Base-by-base conservation (phyloP, 805 yeast genomes). In the Torulaspora maleeae region DNA sequence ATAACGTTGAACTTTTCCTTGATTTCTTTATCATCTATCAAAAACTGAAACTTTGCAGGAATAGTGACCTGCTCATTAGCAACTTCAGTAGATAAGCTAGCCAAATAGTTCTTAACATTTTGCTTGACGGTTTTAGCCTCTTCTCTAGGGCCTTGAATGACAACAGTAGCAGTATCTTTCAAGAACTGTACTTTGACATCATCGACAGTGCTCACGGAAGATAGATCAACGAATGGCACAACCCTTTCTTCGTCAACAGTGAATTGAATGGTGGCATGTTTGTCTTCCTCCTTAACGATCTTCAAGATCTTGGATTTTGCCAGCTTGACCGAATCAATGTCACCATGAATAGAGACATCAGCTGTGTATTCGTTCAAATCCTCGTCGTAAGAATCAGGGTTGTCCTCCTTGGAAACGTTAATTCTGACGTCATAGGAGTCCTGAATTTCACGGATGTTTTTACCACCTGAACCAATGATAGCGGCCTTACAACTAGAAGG, bases 391-490 rank as follows among this genome's bases (percentile, higher is more conserved):
- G 73, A 68, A 36, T 64, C 66, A 22, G 66, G 65, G 24, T 61
- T 61, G 13, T 53, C 53, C 25, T 58, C 61, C 48, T 57, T 59
- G n/a, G 61, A 59, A 42, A 64, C 70, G 41, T 80, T 83, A 57
- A 90, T 81, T 56, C 86, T 86, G 54, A 90, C 79, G 54, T 75
- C 84, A 40, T 79, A 82, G 39, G 86, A 76, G 43, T 76, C 83
- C 39, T 85, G 74, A 52, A 90, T 86, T 47, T 93, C 90, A 64
- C 80, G 86, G 67, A 90, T 78, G 49, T 75, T 83, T 56, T 75
- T 77, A 63, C 98, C 98, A 63, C 83, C 86, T 36, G 90, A 76
- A 48, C 98, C 98, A 67, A 90, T 90, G 47, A 90, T 78, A 40
- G 78, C 76, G 6, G 95, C 76, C 66, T 93, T 78, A 47, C 86